Evolutionary conservation across 2,329 filamentous ascomycete genomes (phyloP).

Genomic region (Nemania sp.): DNA sequence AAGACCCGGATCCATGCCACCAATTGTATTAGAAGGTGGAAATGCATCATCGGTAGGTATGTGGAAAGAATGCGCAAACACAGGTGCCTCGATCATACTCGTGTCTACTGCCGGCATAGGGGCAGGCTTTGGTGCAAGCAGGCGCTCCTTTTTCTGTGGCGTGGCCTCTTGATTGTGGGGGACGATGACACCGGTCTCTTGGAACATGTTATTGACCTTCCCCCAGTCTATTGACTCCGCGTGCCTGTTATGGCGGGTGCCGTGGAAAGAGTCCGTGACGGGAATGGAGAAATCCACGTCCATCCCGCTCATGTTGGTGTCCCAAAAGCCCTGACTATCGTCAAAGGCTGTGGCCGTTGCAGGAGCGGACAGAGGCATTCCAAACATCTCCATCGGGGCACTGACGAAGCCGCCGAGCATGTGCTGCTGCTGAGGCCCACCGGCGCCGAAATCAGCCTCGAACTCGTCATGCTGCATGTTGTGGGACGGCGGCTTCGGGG

Average conservation of each 20-base stretch:
- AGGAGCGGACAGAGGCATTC: conserved; percentile 63
- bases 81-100: conserved; percentile 41
- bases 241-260: conserved; percentile 48
- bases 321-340: conserved; percentile 57
- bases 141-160: conserved; percentile 47
- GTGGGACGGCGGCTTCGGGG: conserved; percentile 49
- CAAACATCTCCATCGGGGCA: conserved; percentile 58
- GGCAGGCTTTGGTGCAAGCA: conserved; percentile 54
- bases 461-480: conserved; percentile 63
- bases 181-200: conserved; percentile 46
- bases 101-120: conserved; percentile 46
- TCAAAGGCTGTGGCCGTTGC: conserved; percentile 51
- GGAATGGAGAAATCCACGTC: conserved; percentile 60
- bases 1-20: conserved; percentile 62
- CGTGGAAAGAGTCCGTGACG: conserved; percentile 49
- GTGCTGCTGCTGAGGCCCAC: conserved; percentile 52
- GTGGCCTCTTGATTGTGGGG: conserved; percentile 45
- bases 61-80: conserved; percentile 49
- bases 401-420: conserved; percentile 50
- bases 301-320: conserved; percentile 59
- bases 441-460: conserved; percentile 55
- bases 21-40: conserved; percentile 44
- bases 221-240: conserved; percentile 62
- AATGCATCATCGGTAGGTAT: conserved; percentile 56
- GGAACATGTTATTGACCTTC: conserved; percentile 58